Percentiles rank a stretch among this genome's conserved stretches.
These are phyloP conservation scores for Schwanniomyces sp. DNA, from an alignment of 805 yeast genomes.

Conservation along the genomic window DNA sequence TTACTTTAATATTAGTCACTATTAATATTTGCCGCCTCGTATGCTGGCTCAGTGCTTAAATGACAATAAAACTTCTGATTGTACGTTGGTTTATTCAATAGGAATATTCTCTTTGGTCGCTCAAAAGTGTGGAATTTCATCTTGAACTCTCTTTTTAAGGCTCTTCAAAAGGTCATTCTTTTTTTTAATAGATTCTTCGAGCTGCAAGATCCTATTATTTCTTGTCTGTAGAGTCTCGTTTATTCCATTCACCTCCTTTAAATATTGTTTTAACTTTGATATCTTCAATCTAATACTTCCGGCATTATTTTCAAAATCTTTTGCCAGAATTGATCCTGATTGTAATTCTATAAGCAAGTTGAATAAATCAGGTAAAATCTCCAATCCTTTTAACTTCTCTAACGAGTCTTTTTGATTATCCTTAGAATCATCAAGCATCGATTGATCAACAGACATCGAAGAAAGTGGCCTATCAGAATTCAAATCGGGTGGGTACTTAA, in stretches of 20 bases:
- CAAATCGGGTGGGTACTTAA: not conserved
- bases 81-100: too few relatives aligned
- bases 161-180: conserved; percentile 22
- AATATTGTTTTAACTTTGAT: conserved; percentile 22
- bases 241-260: conserved; percentile 40
- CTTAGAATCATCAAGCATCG: not conserved
- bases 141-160: conserved; percentile 12
- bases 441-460: not conserved
- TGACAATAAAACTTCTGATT: too few relatives aligned
- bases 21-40: too few relatives aligned
- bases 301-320: conserved; percentile 42
- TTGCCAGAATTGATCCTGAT: conserved; percentile 35
- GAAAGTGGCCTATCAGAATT: not conserved
- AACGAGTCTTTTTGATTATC: conserved; percentile 7
- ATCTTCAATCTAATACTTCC: conserved; percentile 40
- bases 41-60: too few relatives aligned
- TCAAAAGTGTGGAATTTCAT: not conserved
- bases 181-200: conserved; percentile 23
- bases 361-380: conserved; percentile 39
- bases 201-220: conserved; percentile 19
- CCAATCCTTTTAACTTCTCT: conserved; percentile 26
- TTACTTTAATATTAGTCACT: too few relatives aligned
- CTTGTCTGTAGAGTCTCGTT: conserved; percentile 30
- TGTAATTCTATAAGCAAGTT: conserved; percentile 33
- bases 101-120: too few relatives aligned